Evolutionary conservation across 345 rosid genomes (phyloP), one percentile per base, ranked within the genome.

Genomic region (Clarkia xantiana): DNA sequence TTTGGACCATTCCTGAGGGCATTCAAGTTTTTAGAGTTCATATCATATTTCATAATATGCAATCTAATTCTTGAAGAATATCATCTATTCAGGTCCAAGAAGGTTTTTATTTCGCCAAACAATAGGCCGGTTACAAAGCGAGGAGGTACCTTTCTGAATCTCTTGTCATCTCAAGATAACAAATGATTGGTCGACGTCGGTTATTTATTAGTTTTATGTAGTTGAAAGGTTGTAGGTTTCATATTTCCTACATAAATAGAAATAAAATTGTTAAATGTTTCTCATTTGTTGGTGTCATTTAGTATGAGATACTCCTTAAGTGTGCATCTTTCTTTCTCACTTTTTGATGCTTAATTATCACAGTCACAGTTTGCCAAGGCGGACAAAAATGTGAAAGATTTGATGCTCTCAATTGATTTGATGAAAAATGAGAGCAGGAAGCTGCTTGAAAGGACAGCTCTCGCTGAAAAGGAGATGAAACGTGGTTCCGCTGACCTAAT

Each of bases 401-500:
- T 86, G 62, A 70, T 60, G 62, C 59, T 80, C 46, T 79, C 98
- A 58, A 90, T 82, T 62, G 91, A 76, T 55, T 29, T 86, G 59
- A 76, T 86, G 94, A 86, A 80, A 65, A 91, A 75, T 23, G 98
- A 86, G 64, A 84, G 93, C 63, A 61, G 36, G 66, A 91, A 86
- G 67, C 64, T 91, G 65, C 79, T 84, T 62, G 93, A 91, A 76
- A 78, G 98, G 70, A 76, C 94, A 44, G 69, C 85, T 52, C 77
- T 79, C 61, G 96, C 98, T 8, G 96, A 86, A 55, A 78, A 73
- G 46, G 98, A 81, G 6, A 81, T 84, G 94, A 79, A 67, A 52
- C 78, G 49, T 6, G 98, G 98, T 63, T 78, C 62, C 15, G 42
- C 74, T 18, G 87, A 86, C 58, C 87, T 91, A 62, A 70, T 60